phyloP scores from a whole-genome alignment of 805 yeast species.

The Metschnikowia continentalis region DNA sequence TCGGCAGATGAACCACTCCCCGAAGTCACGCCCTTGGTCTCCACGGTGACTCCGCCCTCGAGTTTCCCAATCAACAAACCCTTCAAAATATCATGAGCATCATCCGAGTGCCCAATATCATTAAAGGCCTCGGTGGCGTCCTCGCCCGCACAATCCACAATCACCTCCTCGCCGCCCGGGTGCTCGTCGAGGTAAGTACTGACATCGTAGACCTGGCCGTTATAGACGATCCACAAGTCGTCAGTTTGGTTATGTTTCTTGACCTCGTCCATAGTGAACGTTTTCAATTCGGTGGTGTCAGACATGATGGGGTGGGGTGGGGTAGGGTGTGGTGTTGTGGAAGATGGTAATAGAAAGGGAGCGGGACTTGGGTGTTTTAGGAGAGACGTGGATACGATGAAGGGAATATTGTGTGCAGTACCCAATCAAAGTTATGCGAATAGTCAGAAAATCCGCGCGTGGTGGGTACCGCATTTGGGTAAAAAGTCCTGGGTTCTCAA shows the following conservation, averaged over 20 bases:
- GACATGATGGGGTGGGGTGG: conserved; percentile 9
- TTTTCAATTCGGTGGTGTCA: conserved; percentile 27
- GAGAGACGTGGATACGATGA: not conserved
- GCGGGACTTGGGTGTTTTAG: not conserved
- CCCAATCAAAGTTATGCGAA: conserved; percentile 16
- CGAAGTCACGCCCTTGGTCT: conserved; percentile 14
- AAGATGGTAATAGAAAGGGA: not conserved
- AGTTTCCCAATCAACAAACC: conserved; percentile 73
- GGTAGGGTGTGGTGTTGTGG: not conserved
- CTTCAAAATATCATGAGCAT: conserved; percentile 75
- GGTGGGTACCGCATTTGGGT: not conserved
- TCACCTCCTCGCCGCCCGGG: conserved; percentile 82
- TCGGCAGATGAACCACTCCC: conserved; percentile 10
- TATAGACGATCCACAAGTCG: conserved; percentile 43
- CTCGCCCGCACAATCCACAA: conserved; percentile 73
- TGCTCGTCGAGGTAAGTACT: conserved; percentile 46
- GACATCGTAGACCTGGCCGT: conserved; percentile 42
- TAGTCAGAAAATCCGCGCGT: conserved; percentile 2
- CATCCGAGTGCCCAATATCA: conserved; percentile 97
- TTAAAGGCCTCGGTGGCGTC: conserved; percentile 70
- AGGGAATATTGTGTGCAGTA: conserved; percentile 8
- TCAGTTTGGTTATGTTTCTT: conserved; percentile 35
- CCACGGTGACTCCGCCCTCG: conserved; percentile 52
- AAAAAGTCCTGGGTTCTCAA: not conserved
- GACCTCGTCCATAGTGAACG: conserved; percentile 53